Evolutionary conservation across 768 basidiomycete genomes (phyloP).

Genomic region (Termitomyces titanicus): DNA sequence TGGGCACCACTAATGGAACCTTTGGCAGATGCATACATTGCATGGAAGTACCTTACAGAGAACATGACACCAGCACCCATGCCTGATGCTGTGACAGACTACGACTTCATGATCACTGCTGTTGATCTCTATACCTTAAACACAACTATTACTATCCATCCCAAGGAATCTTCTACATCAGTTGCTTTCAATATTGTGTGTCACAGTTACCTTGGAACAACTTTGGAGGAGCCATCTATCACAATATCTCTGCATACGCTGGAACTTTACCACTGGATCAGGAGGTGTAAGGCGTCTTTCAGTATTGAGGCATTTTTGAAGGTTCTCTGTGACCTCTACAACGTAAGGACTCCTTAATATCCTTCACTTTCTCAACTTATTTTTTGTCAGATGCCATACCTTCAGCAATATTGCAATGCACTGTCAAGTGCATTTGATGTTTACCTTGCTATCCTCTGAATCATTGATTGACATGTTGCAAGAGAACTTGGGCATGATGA

Average conservation of each 20-base stretch:
- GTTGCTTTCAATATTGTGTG: neutral
- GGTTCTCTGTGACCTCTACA: constrained; percentile 20
- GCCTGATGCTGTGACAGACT: neutral
- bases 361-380: neutral
- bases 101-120: neutral
- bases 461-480: constrained; percentile 18
- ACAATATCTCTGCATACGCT: neutral
- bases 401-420: constrained; percentile 12
- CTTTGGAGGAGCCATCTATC: neutral
- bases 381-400: constrained; percentile 21
- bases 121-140: neutral
- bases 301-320: constrained; percentile 21
- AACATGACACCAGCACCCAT: neutral
- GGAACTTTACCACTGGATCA: neutral
- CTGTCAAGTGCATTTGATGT: constrained; percentile 31
- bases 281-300: constrained; percentile 8
- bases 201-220: neutral
- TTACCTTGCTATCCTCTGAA: constrained; percentile 24
- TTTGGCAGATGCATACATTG: neutral
- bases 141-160: neutral
- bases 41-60: neutral
- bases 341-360: constrained; percentile 3
- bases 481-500: constrained; percentile 21
- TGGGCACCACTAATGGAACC: neutral
- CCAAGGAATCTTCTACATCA: neutral